These are phyloP conservation scores for Pseudogymnoascus sp. DNA, from an alignment of 2,329 filamentous ascomycete genomes.

Conservation along the genomic window DNA sequence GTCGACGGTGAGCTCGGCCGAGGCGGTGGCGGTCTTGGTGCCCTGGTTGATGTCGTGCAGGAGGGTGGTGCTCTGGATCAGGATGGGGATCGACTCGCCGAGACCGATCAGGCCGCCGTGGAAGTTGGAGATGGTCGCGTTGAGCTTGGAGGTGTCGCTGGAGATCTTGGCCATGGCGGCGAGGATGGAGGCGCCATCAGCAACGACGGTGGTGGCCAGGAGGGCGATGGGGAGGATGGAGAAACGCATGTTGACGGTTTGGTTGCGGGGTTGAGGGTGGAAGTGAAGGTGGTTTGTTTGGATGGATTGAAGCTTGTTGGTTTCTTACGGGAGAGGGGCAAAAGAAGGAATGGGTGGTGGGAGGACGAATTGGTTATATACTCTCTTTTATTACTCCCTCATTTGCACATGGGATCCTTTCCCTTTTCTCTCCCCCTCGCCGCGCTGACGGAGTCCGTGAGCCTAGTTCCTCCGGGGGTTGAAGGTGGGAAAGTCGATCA, in stretches of 20 bases:
- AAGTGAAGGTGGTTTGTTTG: neutral
- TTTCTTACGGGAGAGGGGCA: neutral
- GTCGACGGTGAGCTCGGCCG: slow-evolving; percentile 33
- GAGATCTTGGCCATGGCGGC: slow-evolving; percentile 21
- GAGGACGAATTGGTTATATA: slow-evolving; percentile 1
- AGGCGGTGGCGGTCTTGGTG: slow-evolving; percentile 33
- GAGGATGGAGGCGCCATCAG: slow-evolving; percentile 23
- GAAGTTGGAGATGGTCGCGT: slow-evolving; percentile 19
- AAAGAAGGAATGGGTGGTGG: neutral
- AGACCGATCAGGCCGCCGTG: slow-evolving; percentile 15
- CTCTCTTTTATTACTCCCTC: neutral
- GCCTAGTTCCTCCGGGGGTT: neutral
- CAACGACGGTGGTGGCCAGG: slow-evolving; percentile 20
- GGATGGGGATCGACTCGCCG: slow-evolving; percentile 32
- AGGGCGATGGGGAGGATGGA: slow-evolving; percentile 17
- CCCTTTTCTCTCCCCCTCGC: neutral
- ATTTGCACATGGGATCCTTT: slow-evolving; percentile 3
- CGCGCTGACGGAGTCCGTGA: neutral
- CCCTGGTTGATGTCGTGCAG: slow-evolving; percentile 37
- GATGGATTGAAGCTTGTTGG: neutral
- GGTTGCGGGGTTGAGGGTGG: neutral
- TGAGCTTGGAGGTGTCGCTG: slow-evolving; percentile 20
- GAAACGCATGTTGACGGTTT: slow-evolving; percentile 20
- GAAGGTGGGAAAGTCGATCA: neutral
- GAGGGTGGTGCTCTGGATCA: slow-evolving; percentile 35